Evolutionary conservation across 129 eudicot genomes (phyloP), one percentile per base, ranked within the genome.

Genomic region (Artemisia annua): DNA sequence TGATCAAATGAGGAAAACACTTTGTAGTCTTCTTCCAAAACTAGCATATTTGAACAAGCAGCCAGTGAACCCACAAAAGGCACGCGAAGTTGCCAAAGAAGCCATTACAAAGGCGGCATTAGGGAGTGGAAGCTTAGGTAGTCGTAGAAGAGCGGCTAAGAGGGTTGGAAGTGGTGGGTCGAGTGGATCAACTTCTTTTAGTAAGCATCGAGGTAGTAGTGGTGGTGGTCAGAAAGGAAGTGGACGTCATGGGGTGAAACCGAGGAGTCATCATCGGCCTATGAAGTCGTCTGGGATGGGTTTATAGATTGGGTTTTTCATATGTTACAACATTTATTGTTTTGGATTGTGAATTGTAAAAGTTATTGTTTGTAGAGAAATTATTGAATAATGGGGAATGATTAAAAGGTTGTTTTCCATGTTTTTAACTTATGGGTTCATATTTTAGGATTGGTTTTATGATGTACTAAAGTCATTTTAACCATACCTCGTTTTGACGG

Each of bases 11-110:
- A 78, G 90, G 22, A 93, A 86, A 82, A 80, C 95, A 48, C 79
- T 90, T 26, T 77, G 91, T 26, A 63, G 96, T 7, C 95, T 93
- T 82, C 90, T 89, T 28, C 92, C 96, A 8, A 93, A 93, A 74
- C 87, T 89, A 1, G 92, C 89, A 11, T 89, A 75, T 80, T 79
- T 89, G 51, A 93, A 93, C 75, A 93, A 87, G 75, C 98, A 89
- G 63, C 87, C 98, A 0, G 75, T 85, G 14, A 92, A 85, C 69
- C 84, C 85, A n/a, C 96, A 92, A 69, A 92, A 89, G 79, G 96
- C 94, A 3, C 83, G 97, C 18, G 96, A 87, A 61, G 84, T 85
- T 55, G 83, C 86, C 7, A 69, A 64, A 53, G 91, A 85, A 53
- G 78, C 83, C n/a, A 75, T 84, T 71, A 75, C 86, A 15, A 92